These are phyloP conservation scores for Tympanopsis confertula DNA, from an alignment of 2,329 filamentous ascomycete species.

Conservation along the genomic window DNA sequence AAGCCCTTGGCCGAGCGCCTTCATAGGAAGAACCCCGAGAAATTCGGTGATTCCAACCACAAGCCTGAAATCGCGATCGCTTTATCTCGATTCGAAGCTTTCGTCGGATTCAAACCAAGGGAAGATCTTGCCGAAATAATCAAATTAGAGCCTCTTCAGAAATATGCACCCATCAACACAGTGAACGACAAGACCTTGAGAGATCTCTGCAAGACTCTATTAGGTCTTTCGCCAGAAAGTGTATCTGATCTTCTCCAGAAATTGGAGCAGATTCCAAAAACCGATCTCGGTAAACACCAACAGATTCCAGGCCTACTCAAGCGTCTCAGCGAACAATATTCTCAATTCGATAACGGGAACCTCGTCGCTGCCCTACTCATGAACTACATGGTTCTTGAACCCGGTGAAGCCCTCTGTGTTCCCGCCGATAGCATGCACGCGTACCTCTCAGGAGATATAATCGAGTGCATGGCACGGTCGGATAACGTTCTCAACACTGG, in stretches of 20 bases:
- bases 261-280: slow-evolving; percentile 32
- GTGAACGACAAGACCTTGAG: slow-evolving; percentile 38
- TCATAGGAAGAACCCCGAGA: slow-evolving; percentile 49
- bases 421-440: slow-evolving; percentile 66
- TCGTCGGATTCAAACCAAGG: slow-evolving; percentile 63
- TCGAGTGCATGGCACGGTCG: slow-evolving; percentile 68
- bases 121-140: slow-evolving; percentile 46
- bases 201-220: slow-evolving; percentile 38
- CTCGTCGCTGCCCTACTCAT: slow-evolving; percentile 61
- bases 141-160: slow-evolving; percentile 37
- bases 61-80: slow-evolving; percentile 73
- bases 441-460: slow-evolving; percentile 61
- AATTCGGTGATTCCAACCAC: slow-evolving; percentile 64
- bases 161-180: slow-evolving; percentile 38
- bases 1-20: slow-evolving; percentile 53
- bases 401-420: slow-evolving; percentile 59
- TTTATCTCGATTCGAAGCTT: slow-evolving; percentile 60
- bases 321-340: slow-evolving; percentile 53
- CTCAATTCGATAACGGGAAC: slow-evolving; percentile 49
- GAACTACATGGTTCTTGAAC: slow-evolving; percentile 58
- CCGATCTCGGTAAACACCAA: slow-evolving; percentile 30
- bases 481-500: slow-evolving; percentile 68
- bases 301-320: slow-evolving; percentile 55
- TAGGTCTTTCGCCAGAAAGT: slow-evolving; percentile 36
- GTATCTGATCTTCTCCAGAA: slow-evolving; percentile 41